Evolutionary conservation across 1,139 yeast genomes (phyloP).

Genomic region (Suhomyces terraborum): DNA sequence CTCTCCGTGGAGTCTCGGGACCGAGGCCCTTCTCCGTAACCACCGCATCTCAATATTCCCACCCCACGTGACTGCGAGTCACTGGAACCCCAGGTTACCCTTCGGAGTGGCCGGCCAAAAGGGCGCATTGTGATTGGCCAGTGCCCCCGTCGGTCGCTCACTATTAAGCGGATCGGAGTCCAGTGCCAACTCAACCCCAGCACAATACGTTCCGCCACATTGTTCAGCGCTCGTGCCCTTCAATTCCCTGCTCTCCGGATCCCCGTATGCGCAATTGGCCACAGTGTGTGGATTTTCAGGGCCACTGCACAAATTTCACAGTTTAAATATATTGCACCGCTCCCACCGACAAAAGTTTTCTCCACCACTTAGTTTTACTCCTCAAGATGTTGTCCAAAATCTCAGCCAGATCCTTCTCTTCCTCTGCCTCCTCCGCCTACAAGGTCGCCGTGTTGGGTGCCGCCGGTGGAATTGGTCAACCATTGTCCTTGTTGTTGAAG

Average conservation of each 20-base stretch:
- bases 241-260: slow-evolving; percentile 4
- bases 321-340: slow-evolving; percentile 12
- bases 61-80: slow-evolving; percentile 3
- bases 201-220: background rate
- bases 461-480: slow-evolving; percentile 93
- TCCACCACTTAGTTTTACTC: slow-evolving; percentile 7
- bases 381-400: slow-evolving; percentile 46
- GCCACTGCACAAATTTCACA: slow-evolving; percentile 1
- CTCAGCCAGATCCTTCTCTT: slow-evolving; percentile 68
- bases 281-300: background rate
- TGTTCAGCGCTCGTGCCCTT: background rate
- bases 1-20: background rate
- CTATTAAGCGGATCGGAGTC: background rate
- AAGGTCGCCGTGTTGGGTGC: slow-evolving; percentile 79
- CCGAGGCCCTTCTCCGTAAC: too few species aligned
- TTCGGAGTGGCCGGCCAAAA: slow-evolving; percentile 14
- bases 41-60: too few species aligned
- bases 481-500: slow-evolving; percentile 82
- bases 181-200: background rate
- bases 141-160: background rate
- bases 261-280: background rate
- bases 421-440: slow-evolving; percentile 65
- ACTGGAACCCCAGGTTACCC: slow-evolving; percentile 1
- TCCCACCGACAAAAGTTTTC: slow-evolving; percentile 9
- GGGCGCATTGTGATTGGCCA: slow-evolving; percentile 14